Base-by-base conservation (phyloP, 2,329 filamentous ascomycete genomes). In the Hymenotorrendiella dingleyae region DNA sequence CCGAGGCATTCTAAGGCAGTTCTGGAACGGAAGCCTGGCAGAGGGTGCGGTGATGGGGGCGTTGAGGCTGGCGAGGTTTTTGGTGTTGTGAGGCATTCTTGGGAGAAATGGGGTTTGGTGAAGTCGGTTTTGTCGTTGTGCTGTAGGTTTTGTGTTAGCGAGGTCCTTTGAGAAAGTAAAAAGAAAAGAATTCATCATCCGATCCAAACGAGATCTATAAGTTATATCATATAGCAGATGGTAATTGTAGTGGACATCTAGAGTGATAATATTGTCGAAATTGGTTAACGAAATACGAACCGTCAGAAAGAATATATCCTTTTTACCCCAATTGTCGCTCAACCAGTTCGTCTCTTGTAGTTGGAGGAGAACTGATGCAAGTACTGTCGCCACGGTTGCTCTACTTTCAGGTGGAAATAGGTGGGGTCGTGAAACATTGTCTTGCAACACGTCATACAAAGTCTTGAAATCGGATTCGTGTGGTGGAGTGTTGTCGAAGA, bases 1-100 rank as follows among this genome's bases (percentile, higher is more conserved):
- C 40, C 43, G 22, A 46, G 43, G 27, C n/a, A 27, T 12, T 22
- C 24, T 14, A 45, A 29, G 14, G 36, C 22, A 22, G 11, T 20
- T 38, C 21, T 38, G 22, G 17, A 14, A 2, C 19, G 37, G 19
- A 40, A 29, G 3, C n/a, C n/a, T n/a, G n/a, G 9, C 14, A 12
- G 36, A 17, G 7, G 22, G n/a, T 19, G 36, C 8, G 22, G n/a
- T 19, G 36, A 3, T n/a, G 19, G 6, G 9, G 24, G 16, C 3
- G 19, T 30, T 21, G 24, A 16, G 14, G 4, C n/a, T n/a, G n/a
- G n/a, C n/a, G n/a, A n/a, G n/a, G n/a, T n/a, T 14, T 22, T 14
- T 11, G 3, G 32, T 19, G 32, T 12, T 22, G 36, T 28, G 11
- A 20, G 12, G 24, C 28, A 39, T 8, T 26, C 23, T 29, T 29